These are phyloP conservation scores for Microthyrium microscopicum DNA, from an alignment of 2,329 filamentous ascomycete genomes.

Conservation along the genomic window DNA sequence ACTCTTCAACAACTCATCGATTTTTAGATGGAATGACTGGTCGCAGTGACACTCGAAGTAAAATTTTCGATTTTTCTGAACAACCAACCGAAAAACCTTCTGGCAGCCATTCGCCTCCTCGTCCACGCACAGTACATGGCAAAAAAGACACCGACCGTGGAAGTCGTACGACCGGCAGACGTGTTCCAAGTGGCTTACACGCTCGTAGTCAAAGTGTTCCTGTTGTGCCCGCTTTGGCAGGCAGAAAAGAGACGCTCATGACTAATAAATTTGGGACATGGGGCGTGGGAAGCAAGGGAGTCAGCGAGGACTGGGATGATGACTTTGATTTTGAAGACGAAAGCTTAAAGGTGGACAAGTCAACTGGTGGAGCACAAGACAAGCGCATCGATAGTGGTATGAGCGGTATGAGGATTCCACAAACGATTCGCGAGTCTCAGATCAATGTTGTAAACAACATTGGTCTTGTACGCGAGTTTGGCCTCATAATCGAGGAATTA, in stretches of 20 bases:
- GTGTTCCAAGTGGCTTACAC: constrained; percentile 51
- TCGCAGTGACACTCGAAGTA: constrained; percentile 38
- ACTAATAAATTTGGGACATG: constrained; percentile 65
- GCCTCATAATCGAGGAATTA: constrained; percentile 64
- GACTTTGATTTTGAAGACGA: constrained; percentile 62
- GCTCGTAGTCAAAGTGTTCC: constrained; percentile 71
- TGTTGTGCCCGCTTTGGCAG: constrained; percentile 42
- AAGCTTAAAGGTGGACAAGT: constrained; percentile 13
- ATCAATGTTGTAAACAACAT: constrained; percentile 70
- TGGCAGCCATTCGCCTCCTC: constrained; percentile 38
- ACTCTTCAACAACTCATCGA: background rate
- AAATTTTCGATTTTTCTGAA: constrained; percentile 66
- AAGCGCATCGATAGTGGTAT: constrained; percentile 27
- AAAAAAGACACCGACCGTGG: constrained; percentile 61
- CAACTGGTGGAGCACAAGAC: constrained; percentile 12
- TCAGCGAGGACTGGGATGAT: constrained; percentile 78
- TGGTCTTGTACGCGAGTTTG: constrained; percentile 67
- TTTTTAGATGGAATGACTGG: constrained; percentile 9
- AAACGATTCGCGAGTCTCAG: constrained; percentile 65
- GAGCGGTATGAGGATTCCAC: constrained; percentile 51
- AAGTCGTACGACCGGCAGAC: constrained; percentile 49
- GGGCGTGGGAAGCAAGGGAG: constrained; percentile 62
- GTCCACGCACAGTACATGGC: constrained; percentile 59
- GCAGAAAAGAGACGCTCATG: constrained; percentile 36
- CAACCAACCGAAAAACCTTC: constrained; percentile 46